Percentiles rank a stretch among this genome's conserved stretches.
These are phyloP conservation scores for Periconia macrospinosa DNA, from an alignment of 2,329 filamentous ascomycete genomes.

Conservation along the genomic window DNA sequence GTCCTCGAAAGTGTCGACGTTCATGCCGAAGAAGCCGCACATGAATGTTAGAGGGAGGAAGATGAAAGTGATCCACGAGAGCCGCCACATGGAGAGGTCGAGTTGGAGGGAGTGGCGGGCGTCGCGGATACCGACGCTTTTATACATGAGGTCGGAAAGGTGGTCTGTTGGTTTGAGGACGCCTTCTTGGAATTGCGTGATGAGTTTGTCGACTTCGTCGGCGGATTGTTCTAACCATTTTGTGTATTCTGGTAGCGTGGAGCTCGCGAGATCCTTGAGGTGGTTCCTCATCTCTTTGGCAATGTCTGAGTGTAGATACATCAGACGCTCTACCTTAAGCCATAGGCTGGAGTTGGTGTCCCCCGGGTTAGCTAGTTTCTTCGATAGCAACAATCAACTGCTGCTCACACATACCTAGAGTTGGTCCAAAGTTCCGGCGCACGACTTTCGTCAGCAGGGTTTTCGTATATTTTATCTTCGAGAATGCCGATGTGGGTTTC, in stretches of 20 bases:
- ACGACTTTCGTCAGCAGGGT: constrained; percentile 55
- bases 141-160: constrained; percentile 56
- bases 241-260: constrained; percentile 31
- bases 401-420: no score
- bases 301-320: constrained; percentile 54
- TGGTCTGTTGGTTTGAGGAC: constrained; percentile 54
- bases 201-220: constrained; percentile 50
- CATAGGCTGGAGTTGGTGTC: constrained; percentile 53
- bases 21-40: constrained; percentile 55
- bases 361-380: no score
- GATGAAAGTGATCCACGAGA: constrained; percentile 74
- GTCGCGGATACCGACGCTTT: constrained; percentile 56
- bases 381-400: no score
- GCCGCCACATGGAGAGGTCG: constrained; percentile 55
- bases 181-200: constrained; percentile 53
- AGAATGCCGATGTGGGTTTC: constrained; percentile 55
- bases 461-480: constrained; percentile 52
- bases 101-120: constrained; percentile 53
- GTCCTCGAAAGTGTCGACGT: constrained; percentile 50
- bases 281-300: constrained; percentile 50
- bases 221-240: constrained; percentile 47
- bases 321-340: constrained; percentile 56
- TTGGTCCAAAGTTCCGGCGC: constrained; percentile 58
- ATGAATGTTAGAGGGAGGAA: constrained; percentile 63
- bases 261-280: constrained; percentile 46